phyloP scores from a whole-genome alignment of 2,329 filamentous ascomycete species.

The Acephala macrosclerotiorum region DNA sequence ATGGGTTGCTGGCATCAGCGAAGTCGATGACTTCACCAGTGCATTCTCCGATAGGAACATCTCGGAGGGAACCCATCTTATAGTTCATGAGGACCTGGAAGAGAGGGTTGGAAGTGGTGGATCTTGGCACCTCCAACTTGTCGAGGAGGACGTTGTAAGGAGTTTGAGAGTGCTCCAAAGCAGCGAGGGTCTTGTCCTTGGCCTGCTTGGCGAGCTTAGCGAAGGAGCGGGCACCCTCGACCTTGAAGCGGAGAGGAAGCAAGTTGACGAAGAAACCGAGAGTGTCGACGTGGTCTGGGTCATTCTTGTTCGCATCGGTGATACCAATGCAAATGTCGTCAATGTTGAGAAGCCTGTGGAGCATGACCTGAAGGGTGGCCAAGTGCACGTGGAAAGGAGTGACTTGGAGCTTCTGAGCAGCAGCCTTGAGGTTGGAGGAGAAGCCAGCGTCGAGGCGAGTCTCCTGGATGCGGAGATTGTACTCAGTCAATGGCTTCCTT shows the following conservation, averaged over 20 bases:
- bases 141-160: slow-evolving; percentile 35
- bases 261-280: slow-evolving; percentile 59
- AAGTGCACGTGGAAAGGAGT: slow-evolving; percentile 57
- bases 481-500: slow-evolving; percentile 30
- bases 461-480: slow-evolving; percentile 23
- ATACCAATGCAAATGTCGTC: slow-evolving; percentile 51
- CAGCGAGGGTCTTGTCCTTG: slow-evolving; percentile 30
- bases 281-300: slow-evolving; percentile 40
- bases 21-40: slow-evolving; percentile 21
- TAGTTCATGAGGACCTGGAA: slow-evolving; percentile 39
- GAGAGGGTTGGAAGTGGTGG: slow-evolving; percentile 29
- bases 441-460: slow-evolving; percentile 36
- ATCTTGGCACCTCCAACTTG: slow-evolving; percentile 33
- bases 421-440: slow-evolving; percentile 17
- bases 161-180: slow-evolving; percentile 32
- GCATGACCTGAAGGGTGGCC: slow-evolving; percentile 44
- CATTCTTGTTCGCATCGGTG: slow-evolving; percentile 47
- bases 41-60: slow-evolving; percentile 23
- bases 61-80: slow-evolving; percentile 25
- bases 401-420: slow-evolving; percentile 35
- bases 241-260: slow-evolving; percentile 51
- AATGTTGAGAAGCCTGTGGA: slow-evolving; percentile 27
- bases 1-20: slow-evolving; percentile 25
- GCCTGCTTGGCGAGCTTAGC: slow-evolving; percentile 41
- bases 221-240: slow-evolving; percentile 40